A percentile compares a stretch with the other conserved stretches of the same genome.
Evolutionary conservation across 441 rosid species (phyloP).

Genomic region (Aleurites moluccanus): DNA sequence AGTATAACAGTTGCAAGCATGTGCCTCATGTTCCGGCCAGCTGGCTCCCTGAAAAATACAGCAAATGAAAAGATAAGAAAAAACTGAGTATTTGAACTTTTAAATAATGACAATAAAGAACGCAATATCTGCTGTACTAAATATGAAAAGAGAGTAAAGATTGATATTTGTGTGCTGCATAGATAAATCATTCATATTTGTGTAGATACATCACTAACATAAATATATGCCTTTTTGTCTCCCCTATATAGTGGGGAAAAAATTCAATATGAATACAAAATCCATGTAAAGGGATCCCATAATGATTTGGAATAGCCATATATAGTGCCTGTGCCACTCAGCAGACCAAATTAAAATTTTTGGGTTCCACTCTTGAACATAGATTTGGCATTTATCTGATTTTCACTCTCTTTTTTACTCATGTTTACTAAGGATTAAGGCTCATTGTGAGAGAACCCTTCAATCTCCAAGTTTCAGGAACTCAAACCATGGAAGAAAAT

Average conservation of each 20-base stretch:
- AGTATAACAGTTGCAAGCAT: conserved; percentile 88
- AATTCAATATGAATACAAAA: background rate
- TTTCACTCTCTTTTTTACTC: no score
- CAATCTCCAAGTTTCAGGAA: no score
- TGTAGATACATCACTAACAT: no score
- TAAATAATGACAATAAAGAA: background rate
- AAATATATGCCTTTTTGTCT: conserved; percentile 1
- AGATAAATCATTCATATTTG: no score
- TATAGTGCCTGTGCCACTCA: background rate
- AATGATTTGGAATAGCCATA: background rate
- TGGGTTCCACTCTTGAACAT: background rate
- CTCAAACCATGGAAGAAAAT: no score
- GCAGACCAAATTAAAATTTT: background rate
- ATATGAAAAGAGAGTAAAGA: background rate
- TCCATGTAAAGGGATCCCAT: background rate
- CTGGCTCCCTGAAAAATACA: conserved; percentile 68
- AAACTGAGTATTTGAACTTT: background rate
- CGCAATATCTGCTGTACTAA: background rate
- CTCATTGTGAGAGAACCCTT: no score
- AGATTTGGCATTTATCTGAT: no score
- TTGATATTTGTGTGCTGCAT: background rate
- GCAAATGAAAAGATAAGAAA: conserved; percentile 10
- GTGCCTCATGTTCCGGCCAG: conserved; percentile 74
- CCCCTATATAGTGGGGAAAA: background rate
- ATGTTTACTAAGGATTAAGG: no score